Conservation (phyloP, 345 rosid species). For the Lepidium africanum region DNA sequence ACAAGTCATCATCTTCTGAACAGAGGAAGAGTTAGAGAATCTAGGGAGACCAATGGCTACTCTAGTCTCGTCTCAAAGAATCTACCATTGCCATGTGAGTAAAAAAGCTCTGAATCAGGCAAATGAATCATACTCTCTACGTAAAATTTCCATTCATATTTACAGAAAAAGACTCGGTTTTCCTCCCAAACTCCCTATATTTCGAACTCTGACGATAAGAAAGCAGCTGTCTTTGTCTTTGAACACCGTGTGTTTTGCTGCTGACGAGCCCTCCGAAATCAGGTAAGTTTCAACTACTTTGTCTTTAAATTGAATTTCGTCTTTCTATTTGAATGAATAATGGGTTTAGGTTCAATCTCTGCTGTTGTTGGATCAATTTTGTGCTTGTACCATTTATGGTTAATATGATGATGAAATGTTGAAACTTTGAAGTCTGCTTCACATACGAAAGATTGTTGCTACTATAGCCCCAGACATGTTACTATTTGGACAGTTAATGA, state of each 20-base stretch:
- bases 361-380: neutral
- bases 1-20: slow-evolving; percentile 12
- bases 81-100: slow-evolving; percentile 16
- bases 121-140: neutral
- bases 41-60: slow-evolving; percentile 33
- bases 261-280: slow-evolving; percentile 53
- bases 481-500: neutral
- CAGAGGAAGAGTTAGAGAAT: slow-evolving; percentile 1
- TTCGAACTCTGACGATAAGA: neutral
- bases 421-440: neutral
- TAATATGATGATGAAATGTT: slow-evolving; percentile 4
- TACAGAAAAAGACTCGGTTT: neutral
- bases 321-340: neutral
- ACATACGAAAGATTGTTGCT: neutral
- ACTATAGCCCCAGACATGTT: neutral
- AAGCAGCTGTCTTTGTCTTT: slow-evolving; percentile 12
- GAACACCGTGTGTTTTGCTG: slow-evolving; percentile 40
- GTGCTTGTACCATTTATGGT: neutral
- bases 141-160: slow-evolving; percentile 16
- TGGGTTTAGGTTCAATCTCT: neutral
- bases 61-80: slow-evolving; percentile 30
- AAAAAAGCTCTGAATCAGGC: neutral
- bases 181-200: neutral
- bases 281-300: slow-evolving; percentile 29
- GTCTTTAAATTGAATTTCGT: neutral